These are phyloP conservation scores for Mycosphaerelloides madeirae DNA, from an alignment of 2,329 filamentous ascomycete species.

Conservation along the genomic window DNA sequence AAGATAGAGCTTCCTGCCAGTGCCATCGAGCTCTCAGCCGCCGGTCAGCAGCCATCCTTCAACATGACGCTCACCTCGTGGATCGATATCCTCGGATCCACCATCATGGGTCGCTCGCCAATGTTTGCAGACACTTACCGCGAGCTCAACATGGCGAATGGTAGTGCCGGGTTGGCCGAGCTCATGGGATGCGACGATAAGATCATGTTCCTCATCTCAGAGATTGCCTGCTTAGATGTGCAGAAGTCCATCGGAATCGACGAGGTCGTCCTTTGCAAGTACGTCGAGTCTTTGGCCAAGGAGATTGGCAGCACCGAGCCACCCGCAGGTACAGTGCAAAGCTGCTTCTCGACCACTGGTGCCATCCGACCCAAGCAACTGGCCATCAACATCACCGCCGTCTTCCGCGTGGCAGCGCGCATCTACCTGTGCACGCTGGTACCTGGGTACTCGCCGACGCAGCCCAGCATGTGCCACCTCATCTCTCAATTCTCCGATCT, in stretches of 20 bases:
- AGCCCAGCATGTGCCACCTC: conserved; percentile 69
- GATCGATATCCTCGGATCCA: conserved; percentile 95
- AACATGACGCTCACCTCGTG: conserved; percentile 92
- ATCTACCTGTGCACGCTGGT: conserved; percentile 97
- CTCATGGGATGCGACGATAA: conserved; percentile 97
- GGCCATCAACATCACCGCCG: conserved; percentile 78
- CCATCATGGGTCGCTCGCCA: conserved; percentile 81
- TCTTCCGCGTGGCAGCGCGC: conserved; percentile 86
- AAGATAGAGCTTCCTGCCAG: conserved; percentile 73
- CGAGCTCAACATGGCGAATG: conserved; percentile 71
- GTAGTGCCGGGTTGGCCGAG: conserved; percentile 72
- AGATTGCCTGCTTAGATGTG: conserved; percentile 92
- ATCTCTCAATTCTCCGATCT: conserved; percentile 72
- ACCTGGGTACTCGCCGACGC: conserved; percentile 74
- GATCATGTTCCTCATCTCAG: conserved; percentile 96
- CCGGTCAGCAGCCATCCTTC: conserved; percentile 65
- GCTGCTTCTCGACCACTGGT: conserved; percentile 58
- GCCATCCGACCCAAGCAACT: conserved; percentile 77
- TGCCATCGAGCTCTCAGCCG: conserved; percentile 46
- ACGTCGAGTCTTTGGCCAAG: conserved; percentile 80
- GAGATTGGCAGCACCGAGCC: conserved; percentile 78
- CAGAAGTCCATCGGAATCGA: conserved; percentile 79
- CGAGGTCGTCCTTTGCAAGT: conserved; percentile 78
- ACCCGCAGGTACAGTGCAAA: conserved; percentile 42
- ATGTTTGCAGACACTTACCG: conserved; percentile 93